Base-by-base conservation (phyloP, 495 filamentous ascomycete species). In the Penicillium argentinense region DNA sequence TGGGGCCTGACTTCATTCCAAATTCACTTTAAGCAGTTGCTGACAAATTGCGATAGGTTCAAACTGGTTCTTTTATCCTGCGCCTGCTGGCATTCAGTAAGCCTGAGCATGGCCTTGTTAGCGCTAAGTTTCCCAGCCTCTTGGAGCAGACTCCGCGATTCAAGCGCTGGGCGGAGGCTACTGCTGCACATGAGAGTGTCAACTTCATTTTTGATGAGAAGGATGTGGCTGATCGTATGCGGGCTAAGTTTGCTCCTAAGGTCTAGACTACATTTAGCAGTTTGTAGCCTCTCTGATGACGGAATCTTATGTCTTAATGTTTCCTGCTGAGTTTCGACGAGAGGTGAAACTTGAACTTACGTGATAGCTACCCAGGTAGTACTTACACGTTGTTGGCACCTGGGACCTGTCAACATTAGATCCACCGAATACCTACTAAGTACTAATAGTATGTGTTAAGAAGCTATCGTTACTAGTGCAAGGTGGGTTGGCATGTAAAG, bases 61-160 rank as follows among this genome's bases (percentile, higher is more conserved):
- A 83, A 32, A 81, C 79, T 0, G 88, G 82, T 0, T 84, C 85
- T 0, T 88, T 90, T 63, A 55, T 86, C 12, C 34, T 91, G 11
- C 76, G 87, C 9, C 52, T 84, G 13, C 64, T 81, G 30, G 53
- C 63, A 5, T 71, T 81, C 36, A 53, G 68, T 0, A 79, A 79
- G 56, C 62, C 74, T 9, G 73, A 73, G 4, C 45, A 74, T 44
- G 72, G 69, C 0, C 48, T 86, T 9, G 45, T 86, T 5, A 77
- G 83, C 4, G 53, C 73, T 14, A 63, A 66, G 28, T 53, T 87
- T 22, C 49, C 74, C 30, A 49, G 50, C 5, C 57, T 72, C 38
- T 58, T 87, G 13, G 63, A 80, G 46, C 71, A 71, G 42, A 72
- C 81, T 38, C 86, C 87, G 26, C 77, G 76, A 43, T 89, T 87